Evolutionary conservation across 768 basidiomycete species (phyloP), one percentile per base, ranked within the genome.

Genomic region (Panaeolus cyanescens): DNA sequence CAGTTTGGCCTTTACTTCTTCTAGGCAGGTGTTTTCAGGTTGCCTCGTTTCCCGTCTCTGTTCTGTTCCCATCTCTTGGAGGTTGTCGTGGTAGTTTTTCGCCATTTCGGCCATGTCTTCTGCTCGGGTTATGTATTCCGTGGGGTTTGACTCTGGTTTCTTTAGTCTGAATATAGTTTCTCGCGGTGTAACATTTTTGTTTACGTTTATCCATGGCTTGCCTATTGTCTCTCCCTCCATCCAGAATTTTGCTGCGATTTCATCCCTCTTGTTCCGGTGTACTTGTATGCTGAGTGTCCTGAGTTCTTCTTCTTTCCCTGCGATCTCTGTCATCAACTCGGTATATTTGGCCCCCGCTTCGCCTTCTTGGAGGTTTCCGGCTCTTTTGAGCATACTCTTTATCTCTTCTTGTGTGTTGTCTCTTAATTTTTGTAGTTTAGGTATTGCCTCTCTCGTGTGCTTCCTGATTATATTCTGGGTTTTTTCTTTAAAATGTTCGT

Each of bases 81-180:
- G 68, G 1, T 66, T 22, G 1, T 71, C 58, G 45, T 78, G 72
- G 53, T 75, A 68, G 5, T 65, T 28, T 12, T 50, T 39, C 0
- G 75, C 73, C 0, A 78, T 55, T 2, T 74, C 58, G 0, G 74
- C 71, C 77, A 79, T 80, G 15, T 70, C 33, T 0, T 50, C 15
- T 0, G 74, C 69, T 1, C 61, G 55, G 1, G 60, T 68, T 55
- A 65, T 62, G 31, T 68, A 68, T 39, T 12, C 32, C 19, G 32
- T 17, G 13, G 20, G 28, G 32, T n/a, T n/a, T n/a, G 22, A 10
- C 15, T 32, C 15, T 32, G 34, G 17, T 30, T 32, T 30, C 32
- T 60, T 12, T 17, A 64, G 59, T 8, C 58, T 54, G 25, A 25
- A 25, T 5, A 63, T 56, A 9, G 22, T 40, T 20, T 60, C 62